phyloP scores from a whole-genome alignment of 345 rosid genomes.

The Jatropha curcas region DNA sequence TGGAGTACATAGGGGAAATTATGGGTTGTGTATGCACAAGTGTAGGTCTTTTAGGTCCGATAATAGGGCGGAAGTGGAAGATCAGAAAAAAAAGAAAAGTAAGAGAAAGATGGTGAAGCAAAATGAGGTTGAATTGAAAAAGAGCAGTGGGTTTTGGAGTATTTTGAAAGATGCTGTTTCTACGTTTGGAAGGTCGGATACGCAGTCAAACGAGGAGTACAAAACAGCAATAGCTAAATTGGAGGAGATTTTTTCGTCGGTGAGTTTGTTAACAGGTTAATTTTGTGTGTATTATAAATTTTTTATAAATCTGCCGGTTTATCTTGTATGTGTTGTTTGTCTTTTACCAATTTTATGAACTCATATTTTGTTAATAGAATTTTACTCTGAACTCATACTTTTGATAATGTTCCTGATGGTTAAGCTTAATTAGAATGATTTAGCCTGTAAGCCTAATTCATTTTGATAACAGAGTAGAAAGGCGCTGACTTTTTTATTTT shows the following conservation, averaged over 20 bases:
- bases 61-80: constrained; percentile 45
- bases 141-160: constrained; percentile 44
- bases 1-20: constrained; percentile 17
- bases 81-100: constrained; percentile 32
- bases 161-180: constrained; percentile 41
- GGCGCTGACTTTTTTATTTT: neutral
- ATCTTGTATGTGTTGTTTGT: too few species aligned
- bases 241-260: constrained; percentile 60
- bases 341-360: neutral
- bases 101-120: constrained; percentile 34
- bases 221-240: constrained; percentile 44
- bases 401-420: neutral
- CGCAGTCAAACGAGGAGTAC: constrained; percentile 48
- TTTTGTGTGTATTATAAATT: neutral
- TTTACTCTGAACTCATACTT: neutral
- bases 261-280: constrained; percentile 31
- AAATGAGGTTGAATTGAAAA: constrained; percentile 36
- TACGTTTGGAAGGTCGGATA: constrained; percentile 35
- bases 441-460: neutral
- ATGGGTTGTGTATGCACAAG: constrained; percentile 31
- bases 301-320: too few species aligned
- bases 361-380: neutral
- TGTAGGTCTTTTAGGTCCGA: constrained; percentile 55
- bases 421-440: neutral
- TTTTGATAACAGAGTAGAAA: neutral